Percentiles rank a stretch among this genome's conserved stretches.
phyloP scores from a whole-genome alignment of 2,329 filamentous ascomycete genomes.

The Sporothrix inflata region DNA sequence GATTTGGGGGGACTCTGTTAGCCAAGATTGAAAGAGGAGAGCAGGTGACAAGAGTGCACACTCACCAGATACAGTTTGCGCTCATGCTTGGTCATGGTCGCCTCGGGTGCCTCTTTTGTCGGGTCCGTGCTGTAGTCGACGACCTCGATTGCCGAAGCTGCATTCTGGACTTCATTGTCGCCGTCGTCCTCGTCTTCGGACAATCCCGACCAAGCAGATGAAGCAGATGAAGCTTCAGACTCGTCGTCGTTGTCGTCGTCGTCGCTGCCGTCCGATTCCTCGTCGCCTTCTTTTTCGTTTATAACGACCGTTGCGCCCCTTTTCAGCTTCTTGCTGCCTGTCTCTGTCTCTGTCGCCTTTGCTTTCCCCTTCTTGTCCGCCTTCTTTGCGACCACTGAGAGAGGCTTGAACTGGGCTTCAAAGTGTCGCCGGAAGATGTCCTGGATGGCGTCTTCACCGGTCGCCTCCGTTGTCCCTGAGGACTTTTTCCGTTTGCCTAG shows the following conservation, averaged over 20 bases:
- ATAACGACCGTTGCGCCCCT: slow-evolving; percentile 35
- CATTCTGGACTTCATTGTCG: slow-evolving; percentile 35
- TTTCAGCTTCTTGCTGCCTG: slow-evolving; percentile 40
- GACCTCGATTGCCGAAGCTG: slow-evolving; percentile 55
- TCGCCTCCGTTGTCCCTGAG: slow-evolving; percentile 30
- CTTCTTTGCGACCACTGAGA: slow-evolving; percentile 46
- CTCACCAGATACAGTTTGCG: slow-evolving; percentile 77
- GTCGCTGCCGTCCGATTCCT: slow-evolving; percentile 35
- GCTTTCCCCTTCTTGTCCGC: slow-evolving; percentile 36
- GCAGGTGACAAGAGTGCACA: background rate
- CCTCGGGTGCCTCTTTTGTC: slow-evolving; percentile 32
- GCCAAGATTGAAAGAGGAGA: background rate
- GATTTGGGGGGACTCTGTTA: slow-evolving; percentile 35
- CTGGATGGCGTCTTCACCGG: slow-evolving; percentile 60
- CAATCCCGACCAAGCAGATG: slow-evolving; percentile 69
- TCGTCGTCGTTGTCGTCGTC: slow-evolving; percentile 45
- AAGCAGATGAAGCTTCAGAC: slow-evolving; percentile 62
- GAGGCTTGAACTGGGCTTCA: slow-evolving; percentile 81
- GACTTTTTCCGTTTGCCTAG: slow-evolving; percentile 55
- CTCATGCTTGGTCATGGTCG: slow-evolving; percentile 66
- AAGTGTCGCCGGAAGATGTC: slow-evolving; percentile 83
- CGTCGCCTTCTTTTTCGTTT: slow-evolving; percentile 15
- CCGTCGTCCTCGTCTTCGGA: slow-evolving; percentile 52
- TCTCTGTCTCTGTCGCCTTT: slow-evolving; percentile 41
- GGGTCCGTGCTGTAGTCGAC: slow-evolving; percentile 60